Evolutionary conservation across 1,284 basidiomycete genomes (phyloP).

Genomic region (Hymenochaete sp.): DNA sequence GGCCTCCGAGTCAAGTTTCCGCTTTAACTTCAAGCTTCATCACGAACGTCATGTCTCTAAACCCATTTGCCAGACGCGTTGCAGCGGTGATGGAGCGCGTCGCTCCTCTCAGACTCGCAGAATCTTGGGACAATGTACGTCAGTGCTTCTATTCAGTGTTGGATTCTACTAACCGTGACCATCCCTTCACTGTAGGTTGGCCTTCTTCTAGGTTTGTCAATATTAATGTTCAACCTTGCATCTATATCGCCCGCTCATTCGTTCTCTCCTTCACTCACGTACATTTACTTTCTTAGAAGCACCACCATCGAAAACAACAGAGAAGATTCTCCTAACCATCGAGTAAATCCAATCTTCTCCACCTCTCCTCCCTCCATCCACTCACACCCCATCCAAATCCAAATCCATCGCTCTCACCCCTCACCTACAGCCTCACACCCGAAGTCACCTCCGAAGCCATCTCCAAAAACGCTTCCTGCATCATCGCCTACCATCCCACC

Average conservation of each 20-base stretch:
- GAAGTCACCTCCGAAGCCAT: conserved; percentile 73
- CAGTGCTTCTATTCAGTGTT: conserved; percentile 14
- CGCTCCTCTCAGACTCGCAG: conserved; percentile 78
- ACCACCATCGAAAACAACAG: conserved; percentile 51
- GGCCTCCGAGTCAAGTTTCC: conserved; percentile 7
- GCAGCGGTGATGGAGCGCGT: conserved; percentile 74
- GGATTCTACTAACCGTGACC: conserved; percentile 6
- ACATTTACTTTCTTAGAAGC: too few species aligned
- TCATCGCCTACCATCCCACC: conserved; percentile 85
- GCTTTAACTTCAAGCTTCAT: conserved; percentile 8
- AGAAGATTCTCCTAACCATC: conserved; percentile 72
- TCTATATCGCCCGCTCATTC: too few species aligned
- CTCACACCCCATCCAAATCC: background rate
- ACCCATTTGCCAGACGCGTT: too few species aligned
- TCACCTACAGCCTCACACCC: conserved; percentile 58
- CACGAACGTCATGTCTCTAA: too few species aligned
- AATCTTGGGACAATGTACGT: conserved; percentile 86
- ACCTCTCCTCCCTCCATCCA: background rate
- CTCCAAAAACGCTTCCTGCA: conserved; percentile 48
- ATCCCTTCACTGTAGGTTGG: conserved; percentile 52
- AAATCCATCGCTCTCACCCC: conserved; percentile 1
- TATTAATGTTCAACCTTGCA: too few species aligned
- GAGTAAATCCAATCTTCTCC: conserved; percentile 47
- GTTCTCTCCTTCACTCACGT: too few species aligned
- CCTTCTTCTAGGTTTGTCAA: conserved; percentile 60